Evolutionary conservation across 495 filamentous ascomycete species (phyloP).

Genomic region (Aspergillus cavernicola): DNA sequence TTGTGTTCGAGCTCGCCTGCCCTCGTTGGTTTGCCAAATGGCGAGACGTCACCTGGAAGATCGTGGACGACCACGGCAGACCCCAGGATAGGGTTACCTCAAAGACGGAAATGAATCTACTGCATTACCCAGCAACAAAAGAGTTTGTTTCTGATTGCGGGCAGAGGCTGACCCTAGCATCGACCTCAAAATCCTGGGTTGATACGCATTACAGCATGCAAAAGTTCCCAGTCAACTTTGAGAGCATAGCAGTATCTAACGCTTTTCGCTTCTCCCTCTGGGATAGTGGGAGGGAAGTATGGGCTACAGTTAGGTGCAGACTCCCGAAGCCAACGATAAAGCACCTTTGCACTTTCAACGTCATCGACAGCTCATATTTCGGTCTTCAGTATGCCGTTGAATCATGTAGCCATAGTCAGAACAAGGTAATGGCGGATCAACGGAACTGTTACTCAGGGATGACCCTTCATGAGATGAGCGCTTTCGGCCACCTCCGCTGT

Average conservation of each 20-base stretch:
- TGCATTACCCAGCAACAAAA: slow-evolving; percentile 8
- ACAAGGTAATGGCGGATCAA: slow-evolving; percentile 45
- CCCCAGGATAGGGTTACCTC: slow-evolving; percentile 19
- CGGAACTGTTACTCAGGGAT: slow-evolving; percentile 32
- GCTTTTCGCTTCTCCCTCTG: slow-evolving; percentile 15
- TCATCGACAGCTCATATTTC: slow-evolving; percentile 9
- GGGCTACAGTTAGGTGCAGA: slow-evolving; percentile 10
- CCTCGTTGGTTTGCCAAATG: slow-evolving; percentile 45
- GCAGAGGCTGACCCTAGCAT: slow-evolving; percentile 29
- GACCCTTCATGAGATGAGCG: slow-evolving; percentile 46
- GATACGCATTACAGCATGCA: slow-evolving; percentile 29
- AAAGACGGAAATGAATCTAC: slow-evolving; percentile 8
- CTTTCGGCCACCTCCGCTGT: slow-evolving; percentile 43
- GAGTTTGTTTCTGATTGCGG: not conserved
- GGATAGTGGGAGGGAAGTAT: slow-evolving; percentile 13
- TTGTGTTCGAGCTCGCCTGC: slow-evolving; percentile 54
- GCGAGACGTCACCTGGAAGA: slow-evolving; percentile 45
- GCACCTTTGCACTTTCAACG: slow-evolving; percentile 9
- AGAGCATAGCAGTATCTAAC: slow-evolving; percentile 15
- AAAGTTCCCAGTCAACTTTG: slow-evolving; percentile 21
- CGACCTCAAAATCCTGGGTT: slow-evolving; percentile 35
- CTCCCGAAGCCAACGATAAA: slow-evolving; percentile 9
- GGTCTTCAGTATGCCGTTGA: slow-evolving; percentile 16
- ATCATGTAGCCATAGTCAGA: slow-evolving; percentile 7
- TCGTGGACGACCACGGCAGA: slow-evolving; percentile 32